Base-by-base conservation (phyloP, 108 stramenopile genomes). In the Cyclotella sp. region DNA sequence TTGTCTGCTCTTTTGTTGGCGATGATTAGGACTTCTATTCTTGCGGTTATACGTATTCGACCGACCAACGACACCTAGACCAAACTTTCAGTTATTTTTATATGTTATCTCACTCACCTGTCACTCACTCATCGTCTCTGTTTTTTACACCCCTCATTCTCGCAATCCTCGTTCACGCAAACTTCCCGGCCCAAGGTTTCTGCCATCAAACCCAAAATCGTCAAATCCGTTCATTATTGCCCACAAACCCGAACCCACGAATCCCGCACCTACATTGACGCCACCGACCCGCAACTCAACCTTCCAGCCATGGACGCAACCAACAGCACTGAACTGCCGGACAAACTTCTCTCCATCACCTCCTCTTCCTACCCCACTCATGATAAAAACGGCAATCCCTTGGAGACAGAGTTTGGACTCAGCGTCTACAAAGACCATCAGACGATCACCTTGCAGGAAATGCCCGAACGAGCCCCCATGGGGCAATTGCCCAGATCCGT, bases 361-460 rank as follows among this genome's bases (percentile, higher is more conserved):
- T 86, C 90, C 16, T 81, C 90, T 1, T 86, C 92, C 21, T 97
- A 97, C 68, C 98, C 99, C 27, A 96, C 92, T 26, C 88, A 90
- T 68, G 97, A 99, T 68, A 84, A 82, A 22, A 93, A 99, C 12
- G 96, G 95, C 8, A 91, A 98, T 57, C 77, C 90, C 0, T 77
- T 99, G 54, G 98, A 99, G 76, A 98, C 97, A 1, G 99, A 99
- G 77, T 98, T 91, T 66, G 99, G 99, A 0, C 85, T 98, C 0
- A 88, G 89, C n/a, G 76, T 73, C 45, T 99, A 90, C 90, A 98
- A 98, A 72, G 98, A 99, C 72, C 95, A 98, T 79, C 98, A 99
- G 86, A 96, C 95, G 9, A 85, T 99, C 22, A 95, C 95, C 1
- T 70, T 97, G 22, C 98, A 99, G 83, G 99, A 99, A 84, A 93